Percentiles rank a stretch among this genome's conserved stretches.
Evolutionary conservation across 129 eudicot genomes (phyloP).

Genomic region (Flaveria linearis): DNA sequence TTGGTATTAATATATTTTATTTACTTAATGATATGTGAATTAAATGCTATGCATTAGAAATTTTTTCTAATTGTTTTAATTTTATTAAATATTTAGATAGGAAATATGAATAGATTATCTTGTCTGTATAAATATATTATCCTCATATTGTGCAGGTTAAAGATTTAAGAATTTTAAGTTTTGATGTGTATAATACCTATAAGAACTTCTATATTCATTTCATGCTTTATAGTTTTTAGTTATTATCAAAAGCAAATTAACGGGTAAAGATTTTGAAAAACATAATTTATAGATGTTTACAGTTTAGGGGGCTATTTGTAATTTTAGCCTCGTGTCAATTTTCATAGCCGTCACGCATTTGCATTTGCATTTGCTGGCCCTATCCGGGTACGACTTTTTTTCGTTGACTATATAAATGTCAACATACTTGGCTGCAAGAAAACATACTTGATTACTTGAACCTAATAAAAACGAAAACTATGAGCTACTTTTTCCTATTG

Average conservation of each 20-base stretch:
- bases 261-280: not conserved
- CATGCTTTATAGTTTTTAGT: not conserved
- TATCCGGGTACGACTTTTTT: not conserved
- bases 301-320: constrained; percentile 3
- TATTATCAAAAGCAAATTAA: not conserved
- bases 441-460: not conserved
- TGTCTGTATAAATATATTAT: too few relatives aligned
- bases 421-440: constrained; percentile 4
- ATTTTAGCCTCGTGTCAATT: not conserved
- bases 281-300: too few relatives aligned
- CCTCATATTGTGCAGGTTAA: too few relatives aligned
- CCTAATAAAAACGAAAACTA: not conserved
- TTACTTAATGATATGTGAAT: too few relatives aligned
- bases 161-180: too few relatives aligned
- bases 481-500: not conserved
- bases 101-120: too few relatives aligned
- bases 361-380: constrained; percentile 20
- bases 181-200: too few relatives aligned
- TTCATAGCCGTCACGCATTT: constrained; percentile 25
- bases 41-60: too few relatives aligned
- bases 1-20: too few relatives aligned
- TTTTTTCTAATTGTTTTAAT: too few relatives aligned
- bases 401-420: constrained; percentile 22
- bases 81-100: too few relatives aligned
- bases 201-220: not conserved